Conservation (phyloP, 208 protist genomes). For the Wallacemonas sp. region DNA sequence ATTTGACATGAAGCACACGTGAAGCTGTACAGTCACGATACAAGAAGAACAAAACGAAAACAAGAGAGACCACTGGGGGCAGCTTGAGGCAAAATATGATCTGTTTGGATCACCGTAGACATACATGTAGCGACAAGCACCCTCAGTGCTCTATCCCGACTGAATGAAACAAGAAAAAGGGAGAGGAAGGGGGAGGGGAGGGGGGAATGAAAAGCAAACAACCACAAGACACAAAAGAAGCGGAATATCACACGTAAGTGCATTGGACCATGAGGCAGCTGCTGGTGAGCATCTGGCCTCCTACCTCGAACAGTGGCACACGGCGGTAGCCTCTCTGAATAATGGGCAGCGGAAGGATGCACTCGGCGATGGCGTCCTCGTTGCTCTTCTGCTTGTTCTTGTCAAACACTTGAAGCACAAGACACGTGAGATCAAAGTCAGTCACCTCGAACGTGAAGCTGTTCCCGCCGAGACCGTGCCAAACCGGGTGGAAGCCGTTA, state of each 20-base stretch:
- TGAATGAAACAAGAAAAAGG: no score
- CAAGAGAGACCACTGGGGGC: no score
- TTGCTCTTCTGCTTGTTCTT: conserved; percentile 40
- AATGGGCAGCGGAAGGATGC: conserved; percentile 54
- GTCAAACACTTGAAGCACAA: conserved; percentile 75
- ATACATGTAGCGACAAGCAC: no score
- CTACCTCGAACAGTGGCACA: conserved; percentile 48
- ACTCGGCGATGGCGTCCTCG: conserved; percentile 49
- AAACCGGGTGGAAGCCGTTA: conserved; percentile 81
- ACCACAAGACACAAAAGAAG: no score
- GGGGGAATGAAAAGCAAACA: not conserved
- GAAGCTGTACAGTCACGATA: no score
- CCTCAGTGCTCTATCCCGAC: no score
- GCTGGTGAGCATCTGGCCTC: conserved; percentile 38
- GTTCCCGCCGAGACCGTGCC: conserved; percentile 45
- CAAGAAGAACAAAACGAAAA: no score
- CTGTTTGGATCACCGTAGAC: no score
- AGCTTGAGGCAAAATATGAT: no score
- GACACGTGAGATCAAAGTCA: conserved; percentile 46
- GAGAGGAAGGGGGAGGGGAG: not conserved
- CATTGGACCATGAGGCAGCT: conserved; percentile 41
- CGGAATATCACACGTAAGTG: conserved; percentile 6
- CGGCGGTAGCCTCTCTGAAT: conserved; percentile 54
- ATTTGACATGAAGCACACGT: no score
- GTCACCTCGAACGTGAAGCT: conserved; percentile 49